Conservation (phyloP, 2,329 filamentous ascomycete genomes). For the Penicillium sp. region DNA sequence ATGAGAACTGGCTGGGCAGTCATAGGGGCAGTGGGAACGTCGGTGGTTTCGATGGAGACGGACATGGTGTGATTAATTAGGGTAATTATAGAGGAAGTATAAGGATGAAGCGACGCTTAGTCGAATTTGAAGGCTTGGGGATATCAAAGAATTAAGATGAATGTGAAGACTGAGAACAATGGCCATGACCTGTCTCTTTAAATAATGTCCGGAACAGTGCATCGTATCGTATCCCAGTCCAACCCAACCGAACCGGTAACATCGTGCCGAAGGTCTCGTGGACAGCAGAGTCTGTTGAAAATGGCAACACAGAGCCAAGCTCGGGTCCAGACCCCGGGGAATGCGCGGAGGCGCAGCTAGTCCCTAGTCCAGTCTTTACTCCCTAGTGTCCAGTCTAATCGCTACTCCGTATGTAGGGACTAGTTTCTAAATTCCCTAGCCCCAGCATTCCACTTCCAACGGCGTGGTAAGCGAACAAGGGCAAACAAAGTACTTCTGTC, state of each 20-base stretch:
- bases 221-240: too few species aligned
- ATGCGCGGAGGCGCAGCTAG: background rate
- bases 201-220: background rate
- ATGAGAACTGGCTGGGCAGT: conserved; percentile 33
- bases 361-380: background rate
- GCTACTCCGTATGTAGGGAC: too few species aligned
- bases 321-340: background rate
- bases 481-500: background rate
- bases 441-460: too few species aligned
- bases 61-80: conserved; percentile 30
- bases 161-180: background rate
- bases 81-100: conserved; percentile 4
- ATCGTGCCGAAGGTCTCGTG: conserved; percentile 4
- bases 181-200: background rate
- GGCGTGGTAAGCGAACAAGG: conserved; percentile 1
- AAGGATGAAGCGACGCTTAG: background rate
- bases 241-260: background rate
- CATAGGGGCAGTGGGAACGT: conserved; percentile 30
- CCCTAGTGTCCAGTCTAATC: too few species aligned
- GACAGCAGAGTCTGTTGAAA: conserved; percentile 3
- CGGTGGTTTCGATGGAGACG: conserved; percentile 38
- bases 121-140: background rate
- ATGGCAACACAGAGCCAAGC: conserved; percentile 3
- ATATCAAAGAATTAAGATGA: conserved; percentile 1
- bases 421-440: too few species aligned